These are phyloP conservation scores for Leccinum rimulosum DNA, from an alignment of 768 basidiomycete species.

Conservation along the genomic window DNA sequence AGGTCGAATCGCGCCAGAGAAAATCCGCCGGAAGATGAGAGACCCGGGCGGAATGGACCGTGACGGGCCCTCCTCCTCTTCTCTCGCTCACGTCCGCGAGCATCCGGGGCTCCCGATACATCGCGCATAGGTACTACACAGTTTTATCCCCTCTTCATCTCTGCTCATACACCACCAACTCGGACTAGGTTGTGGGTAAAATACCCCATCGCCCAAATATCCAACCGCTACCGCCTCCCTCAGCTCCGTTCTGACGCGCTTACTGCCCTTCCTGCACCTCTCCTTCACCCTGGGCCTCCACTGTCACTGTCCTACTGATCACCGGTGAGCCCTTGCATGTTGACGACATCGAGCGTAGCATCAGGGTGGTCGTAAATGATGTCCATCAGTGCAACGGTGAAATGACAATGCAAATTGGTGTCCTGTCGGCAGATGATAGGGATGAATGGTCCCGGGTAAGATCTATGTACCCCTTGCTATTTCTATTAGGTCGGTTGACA, in stretches of 20 bases:
- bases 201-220: constrained; percentile 58
- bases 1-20: too few relatives aligned
- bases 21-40: too few relatives aligned
- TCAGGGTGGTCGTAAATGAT: constrained; percentile 53
- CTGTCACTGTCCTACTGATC: constrained; percentile 37
- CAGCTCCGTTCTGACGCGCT: constrained; percentile 61
- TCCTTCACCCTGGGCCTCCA: too few relatives aligned
- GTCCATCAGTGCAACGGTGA: constrained; percentile 35
- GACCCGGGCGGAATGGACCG: too few relatives aligned
- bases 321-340: constrained; percentile 33
- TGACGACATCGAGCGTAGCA: constrained; percentile 42
- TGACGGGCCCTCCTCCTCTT: not conserved
- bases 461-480: not conserved
- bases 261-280: constrained; percentile 32
- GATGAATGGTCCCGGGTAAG: constrained; percentile 79
- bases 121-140: constrained; percentile 36
- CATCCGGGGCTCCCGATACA: too few relatives aligned
- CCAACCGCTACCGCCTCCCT: constrained; percentile 79
- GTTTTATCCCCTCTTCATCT: not conserved
- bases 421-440: constrained; percentile 75
- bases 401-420: constrained; percentile 57
- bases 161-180: constrained; percentile 1
- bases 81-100: constrained; percentile 6
- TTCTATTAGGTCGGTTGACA: too few relatives aligned
- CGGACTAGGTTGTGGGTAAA: constrained; percentile 63